A percentile compares a stretch with the other conserved stretches of the same genome.
phyloP scores from a whole-genome alignment of 179 eudicot genomes.

The Sideroxylon spinosum region DNA sequence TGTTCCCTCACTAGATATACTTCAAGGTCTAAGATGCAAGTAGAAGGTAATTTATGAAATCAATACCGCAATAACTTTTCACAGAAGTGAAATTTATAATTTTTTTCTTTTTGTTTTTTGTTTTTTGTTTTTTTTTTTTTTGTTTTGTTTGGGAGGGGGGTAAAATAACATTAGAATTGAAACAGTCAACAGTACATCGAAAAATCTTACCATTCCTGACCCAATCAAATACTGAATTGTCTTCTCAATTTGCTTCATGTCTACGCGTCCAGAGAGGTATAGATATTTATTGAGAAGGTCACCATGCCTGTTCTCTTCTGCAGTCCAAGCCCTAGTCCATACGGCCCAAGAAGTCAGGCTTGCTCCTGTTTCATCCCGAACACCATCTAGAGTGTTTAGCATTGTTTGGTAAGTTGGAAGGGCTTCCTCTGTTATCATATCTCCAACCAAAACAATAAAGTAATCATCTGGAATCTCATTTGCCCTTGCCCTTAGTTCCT shows the following conservation, averaged over 20 bases:
- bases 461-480: slow-evolving; percentile 60
- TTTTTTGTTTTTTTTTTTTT: no score
- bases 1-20: slow-evolving; percentile 5
- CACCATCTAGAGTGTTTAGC: slow-evolving; percentile 64
- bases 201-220: slow-evolving; percentile 56
- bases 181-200: not conserved
- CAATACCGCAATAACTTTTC: not conserved
- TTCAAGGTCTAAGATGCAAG: not conserved
- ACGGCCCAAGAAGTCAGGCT: slow-evolving; percentile 57
- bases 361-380: slow-evolving; percentile 62
- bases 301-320: slow-evolving; percentile 67
- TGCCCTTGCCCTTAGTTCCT: slow-evolving; percentile 53
- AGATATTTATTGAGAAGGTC: slow-evolving; percentile 67
- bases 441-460: slow-evolving; percentile 62
- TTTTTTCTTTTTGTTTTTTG: no score
- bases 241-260: slow-evolving; percentile 64
- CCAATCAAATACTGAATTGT: slow-evolving; percentile 60
- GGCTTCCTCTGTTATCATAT: slow-evolving; percentile 72
- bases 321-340: slow-evolving; percentile 75
- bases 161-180: no score
- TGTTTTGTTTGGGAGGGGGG: no score
- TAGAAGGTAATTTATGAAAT: not conserved
- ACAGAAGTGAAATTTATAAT: no score
- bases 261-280: slow-evolving; percentile 62
- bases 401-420: slow-evolving; percentile 71